Percentiles rank a stretch among this genome's conserved stretches.
phyloP scores from a whole-genome alignment of 2,329 filamentous ascomycete species.

The Calonectria pteridis region DNA sequence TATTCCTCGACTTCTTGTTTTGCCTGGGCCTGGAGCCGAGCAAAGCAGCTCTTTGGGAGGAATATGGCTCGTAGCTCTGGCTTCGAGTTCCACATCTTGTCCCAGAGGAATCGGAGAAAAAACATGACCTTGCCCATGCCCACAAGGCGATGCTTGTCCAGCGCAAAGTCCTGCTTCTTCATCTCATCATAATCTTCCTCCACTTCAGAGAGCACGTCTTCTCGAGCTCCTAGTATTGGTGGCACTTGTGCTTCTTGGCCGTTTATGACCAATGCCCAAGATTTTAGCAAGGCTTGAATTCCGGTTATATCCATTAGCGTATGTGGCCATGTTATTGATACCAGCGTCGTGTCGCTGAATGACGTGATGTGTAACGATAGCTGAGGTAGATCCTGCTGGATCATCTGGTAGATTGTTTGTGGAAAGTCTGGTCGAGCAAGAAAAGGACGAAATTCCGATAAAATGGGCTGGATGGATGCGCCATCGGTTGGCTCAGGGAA shows the following conservation, averaged over 20 bases:
- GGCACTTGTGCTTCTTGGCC: conserved; percentile 57
- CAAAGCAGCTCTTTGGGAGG: conserved; percentile 47
- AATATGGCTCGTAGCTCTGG: conserved; percentile 55
- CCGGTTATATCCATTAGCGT: conserved; percentile 61
- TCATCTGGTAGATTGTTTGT: conserved; percentile 53
- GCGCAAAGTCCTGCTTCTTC: conserved; percentile 41
- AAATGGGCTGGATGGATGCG: background rate
- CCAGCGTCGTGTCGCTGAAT: conserved; percentile 62
- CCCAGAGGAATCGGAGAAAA: conserved; percentile 45
- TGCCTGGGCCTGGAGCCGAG: conserved; percentile 8
- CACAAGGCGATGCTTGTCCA: conserved; percentile 19
- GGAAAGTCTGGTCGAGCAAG: conserved; percentile 9
- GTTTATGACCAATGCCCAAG: conserved; percentile 59
- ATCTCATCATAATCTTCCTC: conserved; percentile 11
- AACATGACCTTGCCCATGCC: background rate
- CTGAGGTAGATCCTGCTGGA: conserved; percentile 56
- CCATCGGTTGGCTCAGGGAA: background rate
- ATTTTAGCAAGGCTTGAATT: conserved; percentile 54
- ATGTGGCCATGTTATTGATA: conserved; percentile 61
- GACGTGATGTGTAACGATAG: conserved; percentile 60
- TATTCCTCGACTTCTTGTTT: conserved; percentile 3
- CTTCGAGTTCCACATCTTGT: conserved; percentile 45
- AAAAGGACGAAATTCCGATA: conserved; percentile 1
- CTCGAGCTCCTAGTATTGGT: conserved; percentile 8
- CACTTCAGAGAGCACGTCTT: background rate